These are phyloP conservation scores for Rhinocladiella mackenziei DNA, from an alignment of 2,329 filamentous ascomycete genomes.

Conservation along the genomic window DNA sequence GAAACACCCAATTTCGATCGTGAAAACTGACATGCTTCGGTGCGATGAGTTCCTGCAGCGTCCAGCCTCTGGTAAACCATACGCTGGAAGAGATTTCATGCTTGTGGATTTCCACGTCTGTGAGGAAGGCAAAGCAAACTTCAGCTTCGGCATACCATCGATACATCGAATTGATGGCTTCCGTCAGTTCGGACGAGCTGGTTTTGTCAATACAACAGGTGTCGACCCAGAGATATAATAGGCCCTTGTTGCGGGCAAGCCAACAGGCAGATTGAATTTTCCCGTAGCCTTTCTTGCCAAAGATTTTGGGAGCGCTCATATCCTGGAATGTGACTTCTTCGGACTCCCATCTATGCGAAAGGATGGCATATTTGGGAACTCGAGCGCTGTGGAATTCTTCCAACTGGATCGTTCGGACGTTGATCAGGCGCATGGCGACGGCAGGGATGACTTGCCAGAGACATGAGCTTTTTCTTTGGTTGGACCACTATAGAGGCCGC, in stretches of 20 bases:
- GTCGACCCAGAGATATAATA: conserved; percentile 38
- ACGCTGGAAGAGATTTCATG: conserved; percentile 29
- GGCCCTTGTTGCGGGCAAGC: conserved; percentile 29
- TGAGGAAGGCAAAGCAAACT: conserved; percentile 36
- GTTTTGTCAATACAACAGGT: conserved; percentile 41
- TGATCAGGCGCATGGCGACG: conserved; percentile 25
- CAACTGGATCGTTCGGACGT: conserved; percentile 21
- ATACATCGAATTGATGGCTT: conserved; percentile 34
- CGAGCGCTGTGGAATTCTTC: conserved; percentile 18
- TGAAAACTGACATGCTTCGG: conserved; percentile 29
- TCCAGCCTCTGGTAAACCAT: conserved; percentile 33
- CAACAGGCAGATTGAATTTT: conserved; percentile 30
- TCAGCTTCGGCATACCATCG: conserved; percentile 36
- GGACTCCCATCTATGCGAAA: conserved; percentile 30
- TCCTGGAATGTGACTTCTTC: conserved; percentile 30
- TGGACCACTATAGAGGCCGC: no score
- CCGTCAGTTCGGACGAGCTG: conserved; percentile 36
- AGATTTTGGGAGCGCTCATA: conserved; percentile 8
- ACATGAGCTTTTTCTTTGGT: no score
- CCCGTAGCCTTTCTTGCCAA: conserved; percentile 25
- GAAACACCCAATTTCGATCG: conserved; percentile 15
- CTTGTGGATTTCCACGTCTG: conserved; percentile 29
- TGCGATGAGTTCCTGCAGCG: conserved; percentile 33
- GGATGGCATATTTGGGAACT: conserved; percentile 28
- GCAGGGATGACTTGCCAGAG: no score